Evolutionary conservation across 192 early-diverging fungal genomes (phyloP).

Genomic region (Entomortierella chlamydospora): DNA sequence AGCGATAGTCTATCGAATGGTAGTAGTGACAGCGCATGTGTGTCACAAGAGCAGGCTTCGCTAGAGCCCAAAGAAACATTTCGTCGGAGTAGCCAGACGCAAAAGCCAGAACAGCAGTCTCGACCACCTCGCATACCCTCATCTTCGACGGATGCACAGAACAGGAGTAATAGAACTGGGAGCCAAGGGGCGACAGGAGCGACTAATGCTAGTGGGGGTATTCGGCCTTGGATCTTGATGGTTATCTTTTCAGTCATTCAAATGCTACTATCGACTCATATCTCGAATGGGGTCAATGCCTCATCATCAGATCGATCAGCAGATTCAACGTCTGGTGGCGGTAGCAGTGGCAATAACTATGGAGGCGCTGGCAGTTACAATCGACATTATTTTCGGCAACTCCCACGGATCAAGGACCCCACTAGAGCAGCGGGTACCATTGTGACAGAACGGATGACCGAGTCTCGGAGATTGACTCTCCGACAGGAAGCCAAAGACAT

Average conservation of each 20-base stretch:
- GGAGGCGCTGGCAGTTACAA: conserved; percentile 2
- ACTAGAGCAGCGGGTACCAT: conserved; percentile 23
- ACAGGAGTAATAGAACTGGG: neutral
- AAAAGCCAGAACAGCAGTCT: neutral
- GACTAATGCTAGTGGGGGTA: neutral
- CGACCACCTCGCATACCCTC: neutral
- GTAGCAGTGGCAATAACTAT: neutral
- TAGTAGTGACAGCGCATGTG: neutral
- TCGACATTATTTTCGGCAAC: conserved; percentile 31
- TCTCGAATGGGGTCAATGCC: conserved; percentile 44
- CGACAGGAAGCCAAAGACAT: conserved; percentile 65
- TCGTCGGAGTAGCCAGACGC: neutral
- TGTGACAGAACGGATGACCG: conserved; percentile 45
- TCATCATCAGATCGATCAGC: conserved; percentile 11
- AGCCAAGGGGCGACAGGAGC: neutral
- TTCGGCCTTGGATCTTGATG: conserved; percentile 36
- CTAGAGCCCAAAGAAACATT: neutral
- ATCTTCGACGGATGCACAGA: neutral
- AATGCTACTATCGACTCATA: conserved; percentile 20
- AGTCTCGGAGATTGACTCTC: conserved; percentile 26
- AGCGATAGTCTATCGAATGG: too few species aligned
- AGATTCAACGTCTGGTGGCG: neutral
- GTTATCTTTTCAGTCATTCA: conserved; percentile 33
- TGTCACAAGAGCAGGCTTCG: neutral
- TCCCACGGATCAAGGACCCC: conserved; percentile 13